These are phyloP conservation scores for Fragilaria radians DNA, from an alignment of 108 stramenopile species.

Conservation along the genomic window DNA sequence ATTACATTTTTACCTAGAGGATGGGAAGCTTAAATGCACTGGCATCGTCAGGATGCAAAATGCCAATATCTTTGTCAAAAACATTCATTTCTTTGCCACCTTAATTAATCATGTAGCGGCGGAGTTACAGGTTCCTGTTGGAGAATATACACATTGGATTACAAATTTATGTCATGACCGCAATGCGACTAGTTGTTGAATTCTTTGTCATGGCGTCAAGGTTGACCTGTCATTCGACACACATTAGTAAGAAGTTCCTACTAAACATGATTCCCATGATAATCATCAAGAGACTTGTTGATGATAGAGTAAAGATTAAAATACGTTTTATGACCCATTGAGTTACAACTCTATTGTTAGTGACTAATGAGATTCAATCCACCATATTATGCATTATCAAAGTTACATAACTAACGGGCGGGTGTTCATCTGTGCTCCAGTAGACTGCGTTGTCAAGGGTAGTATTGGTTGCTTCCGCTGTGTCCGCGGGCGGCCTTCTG, in stretches of 20 bases:
- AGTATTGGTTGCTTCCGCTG: neutral
- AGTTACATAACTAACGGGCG: no score
- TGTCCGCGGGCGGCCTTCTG: slow-evolving; percentile 19
- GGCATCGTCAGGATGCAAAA: slow-evolving; percentile 54
- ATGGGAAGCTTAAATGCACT: slow-evolving; percentile 45
- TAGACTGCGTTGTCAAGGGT: neutral
- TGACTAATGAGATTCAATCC: no score
- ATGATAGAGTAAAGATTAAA: neutral
- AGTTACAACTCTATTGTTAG: no score
- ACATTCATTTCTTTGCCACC: slow-evolving; percentile 59
- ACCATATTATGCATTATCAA: no score
- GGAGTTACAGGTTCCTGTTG: slow-evolving; percentile 35
- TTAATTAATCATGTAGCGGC: slow-evolving; percentile 41
- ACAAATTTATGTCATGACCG: slow-evolving; percentile 42
- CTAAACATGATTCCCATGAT: no score
- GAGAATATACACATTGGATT: slow-evolving; percentile 54
- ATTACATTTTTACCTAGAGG: slow-evolving; percentile 52
- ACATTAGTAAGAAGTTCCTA: no score
- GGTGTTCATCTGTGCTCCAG: no score
- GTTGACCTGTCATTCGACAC: no score
- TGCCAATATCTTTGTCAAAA: slow-evolving; percentile 55
- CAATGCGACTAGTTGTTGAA: slow-evolving; percentile 25
- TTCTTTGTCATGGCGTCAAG: neutral
- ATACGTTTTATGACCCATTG: no score
- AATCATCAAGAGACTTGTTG: neutral